Base-by-base conservation (phyloP, 768 basidiomycete genomes). In the Termitomyces titanicus region DNA sequence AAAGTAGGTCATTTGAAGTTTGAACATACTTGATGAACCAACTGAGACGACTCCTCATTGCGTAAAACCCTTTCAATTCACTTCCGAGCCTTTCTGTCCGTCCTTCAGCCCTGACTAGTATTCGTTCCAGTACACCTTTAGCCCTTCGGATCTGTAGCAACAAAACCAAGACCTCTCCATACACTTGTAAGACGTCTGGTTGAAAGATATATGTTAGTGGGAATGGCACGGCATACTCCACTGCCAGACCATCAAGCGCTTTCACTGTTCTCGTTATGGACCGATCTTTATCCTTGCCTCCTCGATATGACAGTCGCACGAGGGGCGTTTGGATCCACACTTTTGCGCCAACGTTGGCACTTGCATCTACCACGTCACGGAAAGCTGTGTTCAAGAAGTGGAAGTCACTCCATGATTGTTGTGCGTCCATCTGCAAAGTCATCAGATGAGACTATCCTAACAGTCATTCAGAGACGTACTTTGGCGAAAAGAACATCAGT, bases 181-280 rank as follows among this genome's bases (percentile, higher is more conserved):
- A 92, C 1, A 71, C 70, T 64, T 81, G 79, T 43, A 86, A 67
- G 4, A 75, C 72, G 8, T 67, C 69, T 5, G 86, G 81, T 5
- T 80, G 79, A 61, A 92, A 89, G 45, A 92, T 79, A 65, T 93
- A 93, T 1, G 84, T 85, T 63, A 93, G 67, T 5, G 92, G 91
- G 62, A 91, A 92, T 1, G 92, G 88, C 2, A 88, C 77, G 6
- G 86, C 83, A 59, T 93, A 94, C 73, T 92, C 91, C n/a, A 88
- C 72, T 10, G 75, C 68, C 10, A 94, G 72, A 0, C 83, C 86
- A 31, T 86, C 83, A 20, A 92, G 76, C 1, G 81, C 81, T 63
- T 77, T 79, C 38, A 92, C 79, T 1, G 83, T 88, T 40, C 77
- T 74, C 24, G 67, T 68, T 29, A 80, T 76, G n/a, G 69, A 69